phyloP scores from a whole-genome alignment of 441 rosid species.

The Euphorbia schlechtendalii region DNA sequence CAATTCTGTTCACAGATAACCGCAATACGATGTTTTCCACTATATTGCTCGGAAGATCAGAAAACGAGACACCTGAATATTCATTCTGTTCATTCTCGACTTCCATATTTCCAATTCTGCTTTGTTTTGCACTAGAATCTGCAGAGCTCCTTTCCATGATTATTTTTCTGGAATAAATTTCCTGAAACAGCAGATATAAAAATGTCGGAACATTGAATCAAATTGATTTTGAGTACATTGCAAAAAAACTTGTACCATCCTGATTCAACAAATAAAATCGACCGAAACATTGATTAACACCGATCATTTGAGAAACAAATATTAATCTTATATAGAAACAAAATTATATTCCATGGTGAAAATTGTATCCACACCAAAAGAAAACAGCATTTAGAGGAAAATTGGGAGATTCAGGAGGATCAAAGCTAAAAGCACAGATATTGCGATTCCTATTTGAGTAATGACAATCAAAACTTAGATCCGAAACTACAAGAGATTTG shows the following conservation, averaged over 20 bases:
- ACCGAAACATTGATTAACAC: not conserved
- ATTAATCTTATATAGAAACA: too few species aligned
- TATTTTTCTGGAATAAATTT: not conserved
- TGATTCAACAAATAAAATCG: not conserved
- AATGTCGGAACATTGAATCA: not conserved
- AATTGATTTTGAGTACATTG: not conserved
- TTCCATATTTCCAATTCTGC: not conserved
- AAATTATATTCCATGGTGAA: not conserved
- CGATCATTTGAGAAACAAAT: not conserved
- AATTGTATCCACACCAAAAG: not conserved
- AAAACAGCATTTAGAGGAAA: not conserved
- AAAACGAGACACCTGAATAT: not conserved
- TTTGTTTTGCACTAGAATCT: not conserved
- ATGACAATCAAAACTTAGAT: too few species aligned
- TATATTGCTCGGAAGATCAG: not conserved
- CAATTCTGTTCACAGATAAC: slow-evolving; percentile 2
- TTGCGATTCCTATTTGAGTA: not conserved
- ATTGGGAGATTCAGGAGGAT: not conserved
- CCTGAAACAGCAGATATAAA: not conserved
- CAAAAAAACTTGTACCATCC: not conserved
- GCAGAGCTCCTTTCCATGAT: not conserved
- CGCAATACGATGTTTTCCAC: not conserved
- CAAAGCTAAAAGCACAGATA: not conserved
- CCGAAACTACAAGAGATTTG: too few species aligned
- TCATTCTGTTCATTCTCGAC: not conserved